Evolutionary conservation across 768 basidiomycete genomes (phyloP), one percentile per base, ranked within the genome.

Genomic region (Pisolithus orientalis): DNA sequence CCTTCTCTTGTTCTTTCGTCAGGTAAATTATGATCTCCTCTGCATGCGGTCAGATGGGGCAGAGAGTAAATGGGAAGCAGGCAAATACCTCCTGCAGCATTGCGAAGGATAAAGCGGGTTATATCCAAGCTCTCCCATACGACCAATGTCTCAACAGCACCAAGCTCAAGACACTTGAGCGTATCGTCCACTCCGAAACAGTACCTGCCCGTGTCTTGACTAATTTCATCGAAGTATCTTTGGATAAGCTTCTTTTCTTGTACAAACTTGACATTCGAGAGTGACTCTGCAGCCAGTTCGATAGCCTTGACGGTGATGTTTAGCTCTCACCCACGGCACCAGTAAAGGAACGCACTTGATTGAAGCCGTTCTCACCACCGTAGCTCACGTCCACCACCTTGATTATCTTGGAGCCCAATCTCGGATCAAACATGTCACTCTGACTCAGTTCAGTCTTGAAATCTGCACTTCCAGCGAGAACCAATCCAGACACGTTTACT

Each of bases 381-480:
- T 99, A 99, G 57, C 89, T 92, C 62, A 99, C 94, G 73, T 99
- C 96, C 53, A 99, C 96, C 44, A 97, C 84, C 72, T 97, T 97
- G 79, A 98, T 91, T 56, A 99, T 76, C 75, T 97, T 98, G 32
- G 92, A 84, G 1, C 65, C 85, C 62, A 99, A 75, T 42, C 96
- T 80, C 32, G 65, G 82, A 72, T 99, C 96, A 59, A 99, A 95
- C 84, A 99, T 85, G 67, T 99, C 96, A 66, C 87, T 90, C 73
- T 89, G 90, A 62, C 90, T 85, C 55, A 99, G 82, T 69, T 98
- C 96, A 14, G 92, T 97, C 75, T 99, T 99, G 83, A 99, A 94
- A 68, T 99, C 96, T 50, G 96, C 96, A 59, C 87, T 90, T 62
- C 96, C 96, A 38, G 96, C 96, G 25, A 99, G 80, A 21, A 99